phyloP scores from a whole-genome alignment of 176 grass and related monocot species.

The Lolium rigidum region DNA sequence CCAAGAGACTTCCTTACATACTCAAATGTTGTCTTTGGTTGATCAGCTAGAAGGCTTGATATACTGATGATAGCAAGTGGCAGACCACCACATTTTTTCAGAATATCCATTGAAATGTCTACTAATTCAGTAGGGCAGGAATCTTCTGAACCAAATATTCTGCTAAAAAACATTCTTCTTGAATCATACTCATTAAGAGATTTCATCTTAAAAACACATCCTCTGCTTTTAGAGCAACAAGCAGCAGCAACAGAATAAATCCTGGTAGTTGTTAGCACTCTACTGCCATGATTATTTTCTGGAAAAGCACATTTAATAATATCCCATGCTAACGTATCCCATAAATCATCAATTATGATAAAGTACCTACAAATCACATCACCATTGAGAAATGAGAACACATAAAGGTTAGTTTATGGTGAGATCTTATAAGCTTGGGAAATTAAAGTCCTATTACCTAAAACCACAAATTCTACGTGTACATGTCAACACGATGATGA shows the following conservation, averaged over 20 bases:
- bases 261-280: constrained; percentile 30
- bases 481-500: not conserved
- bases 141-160: constrained; percentile 17
- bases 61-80: constrained; percentile 32
- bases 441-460: not conserved
- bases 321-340: too few species aligned
- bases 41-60: constrained; percentile 14
- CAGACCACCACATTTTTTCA: constrained; percentile 28
- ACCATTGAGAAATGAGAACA: too few species aligned
- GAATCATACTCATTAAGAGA: not conserved
- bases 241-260: not conserved
- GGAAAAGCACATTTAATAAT: constrained; percentile 9
- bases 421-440: too few species aligned
- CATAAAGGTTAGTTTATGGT: too few species aligned
- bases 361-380: too few species aligned
- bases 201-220: constrained; percentile 18
- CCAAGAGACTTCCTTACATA: constrained; percentile 14
- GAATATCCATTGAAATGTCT: not conserved
- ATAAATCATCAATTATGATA: too few species aligned
- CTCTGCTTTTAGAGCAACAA: not conserved
- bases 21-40: not conserved
- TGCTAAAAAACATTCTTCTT: constrained; percentile 2
- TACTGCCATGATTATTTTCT: constrained; percentile 2
- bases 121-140: not conserved
- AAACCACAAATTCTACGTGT: not conserved